Percentiles rank a stretch among this genome's conserved stretches.
These are phyloP conservation scores for Candida nitratophila DNA, from an alignment of 805 yeast species.

Conservation along the genomic window DNA sequence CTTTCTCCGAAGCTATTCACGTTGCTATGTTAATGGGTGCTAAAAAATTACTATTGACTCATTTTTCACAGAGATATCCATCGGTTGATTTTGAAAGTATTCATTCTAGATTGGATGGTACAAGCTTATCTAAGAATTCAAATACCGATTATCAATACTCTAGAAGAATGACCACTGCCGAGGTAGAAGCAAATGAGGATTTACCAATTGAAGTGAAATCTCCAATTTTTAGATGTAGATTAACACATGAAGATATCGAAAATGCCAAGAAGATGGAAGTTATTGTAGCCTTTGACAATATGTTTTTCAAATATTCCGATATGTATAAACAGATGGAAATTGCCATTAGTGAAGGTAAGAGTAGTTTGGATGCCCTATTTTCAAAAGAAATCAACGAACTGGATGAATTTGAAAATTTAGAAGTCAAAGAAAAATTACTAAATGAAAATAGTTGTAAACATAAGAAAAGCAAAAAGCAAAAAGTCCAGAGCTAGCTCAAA, in stretches of 20 bases:
- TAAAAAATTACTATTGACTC: slow-evolving; percentile 68
- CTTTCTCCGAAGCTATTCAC: slow-evolving; percentile 77
- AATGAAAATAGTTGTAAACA: slow-evolving; percentile 1
- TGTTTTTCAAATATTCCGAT: slow-evolving; percentile 40
- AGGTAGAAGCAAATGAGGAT: not conserved
- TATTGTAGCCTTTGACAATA: slow-evolving; percentile 61
- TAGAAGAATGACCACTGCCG: too few species aligned
- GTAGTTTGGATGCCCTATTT: slow-evolving; percentile 8
- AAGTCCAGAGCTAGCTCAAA: too few species aligned
- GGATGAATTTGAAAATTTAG: not conserved
- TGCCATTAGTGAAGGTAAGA: slow-evolving; percentile 21
- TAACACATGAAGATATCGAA: slow-evolving; percentile 9
- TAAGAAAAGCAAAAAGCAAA: slow-evolving; percentile 1
- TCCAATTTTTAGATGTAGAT: slow-evolving; percentile 13
- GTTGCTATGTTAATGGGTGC: slow-evolving; percentile 70
- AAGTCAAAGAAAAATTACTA: not conserved
- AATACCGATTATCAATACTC: too few species aligned
- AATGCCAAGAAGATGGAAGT: slow-evolving; percentile 21
- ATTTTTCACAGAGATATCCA: slow-evolving; percentile 87
- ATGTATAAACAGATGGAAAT: slow-evolving; percentile 29
- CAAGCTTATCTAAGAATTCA: too few species aligned
- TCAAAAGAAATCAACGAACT: slow-evolving; percentile 17
- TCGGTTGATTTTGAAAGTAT: slow-evolving; percentile 29
- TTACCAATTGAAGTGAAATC: slow-evolving; percentile 14
- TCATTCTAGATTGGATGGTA: slow-evolving; percentile 12